Conservation (phyloP, 2,329 filamentous ascomycete genomes). For the Calonectria ilicicola region DNA sequence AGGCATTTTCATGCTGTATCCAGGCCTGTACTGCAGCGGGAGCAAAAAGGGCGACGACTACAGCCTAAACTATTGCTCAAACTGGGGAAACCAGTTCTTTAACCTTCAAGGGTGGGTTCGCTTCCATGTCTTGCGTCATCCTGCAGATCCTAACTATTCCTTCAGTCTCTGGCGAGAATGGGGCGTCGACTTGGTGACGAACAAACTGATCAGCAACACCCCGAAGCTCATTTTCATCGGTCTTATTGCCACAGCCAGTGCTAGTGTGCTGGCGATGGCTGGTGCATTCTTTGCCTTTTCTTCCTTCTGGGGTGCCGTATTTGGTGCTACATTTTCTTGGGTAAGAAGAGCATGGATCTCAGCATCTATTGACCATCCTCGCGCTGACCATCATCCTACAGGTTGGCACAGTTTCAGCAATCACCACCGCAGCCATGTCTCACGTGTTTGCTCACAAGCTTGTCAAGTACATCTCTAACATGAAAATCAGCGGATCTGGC, state of each 20-base stretch:
- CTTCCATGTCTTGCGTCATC: neutral
- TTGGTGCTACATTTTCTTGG: neutral
- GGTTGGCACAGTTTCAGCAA: neutral
- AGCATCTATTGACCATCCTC: neutral
- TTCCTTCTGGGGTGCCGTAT: neutral
- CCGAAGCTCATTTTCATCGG: neutral
- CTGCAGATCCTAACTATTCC: neutral
- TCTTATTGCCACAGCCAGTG: neutral
- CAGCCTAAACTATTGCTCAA: neutral
- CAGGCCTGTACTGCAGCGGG: neutral
- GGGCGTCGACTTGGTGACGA: neutral
- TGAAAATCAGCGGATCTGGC: neutral
- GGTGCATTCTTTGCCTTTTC: neutral
- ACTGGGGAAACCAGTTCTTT: neutral
- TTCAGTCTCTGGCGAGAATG: neutral
- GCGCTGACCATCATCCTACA: neutral
- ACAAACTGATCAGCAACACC: neutral
- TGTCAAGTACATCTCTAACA: neutral
- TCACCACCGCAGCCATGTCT: neutral
- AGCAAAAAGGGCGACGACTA: neutral
- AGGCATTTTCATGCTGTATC: neutral
- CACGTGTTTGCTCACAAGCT: neutral
- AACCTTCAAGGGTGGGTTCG: neutral
- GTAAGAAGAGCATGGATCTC: neutral
- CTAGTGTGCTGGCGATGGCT: neutral